These are phyloP conservation scores for Sporormia fimetaria DNA, from an alignment of 495 filamentous ascomycete species.

Conservation along the genomic window DNA sequence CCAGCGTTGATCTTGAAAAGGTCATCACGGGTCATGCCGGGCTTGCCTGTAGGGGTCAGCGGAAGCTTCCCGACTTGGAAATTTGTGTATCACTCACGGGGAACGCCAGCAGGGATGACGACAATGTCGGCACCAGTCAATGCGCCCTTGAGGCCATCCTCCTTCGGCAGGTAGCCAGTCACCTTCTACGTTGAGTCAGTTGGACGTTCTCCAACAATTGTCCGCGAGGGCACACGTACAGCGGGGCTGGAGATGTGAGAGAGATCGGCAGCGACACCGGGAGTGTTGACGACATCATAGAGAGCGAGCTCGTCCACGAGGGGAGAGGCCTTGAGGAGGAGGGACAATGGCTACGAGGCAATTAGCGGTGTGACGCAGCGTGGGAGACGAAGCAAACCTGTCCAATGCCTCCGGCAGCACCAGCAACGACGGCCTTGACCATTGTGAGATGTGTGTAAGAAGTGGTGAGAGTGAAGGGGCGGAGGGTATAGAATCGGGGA, in stretches of 20 bases:
- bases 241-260: conserved; percentile 93
- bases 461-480: neutral
- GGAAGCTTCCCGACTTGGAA: neutral
- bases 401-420: conserved; percentile 95
- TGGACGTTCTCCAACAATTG: neutral
- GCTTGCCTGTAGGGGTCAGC: conserved; percentile 58
- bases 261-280: conserved; percentile 87
- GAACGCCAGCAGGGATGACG: conserved; percentile 95
- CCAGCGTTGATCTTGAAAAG: conserved; percentile 98
- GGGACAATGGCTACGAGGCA: conserved; percentile 71
- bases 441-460: conserved; percentile 14
- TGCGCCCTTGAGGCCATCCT: conserved; percentile 79
- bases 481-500: neutral
- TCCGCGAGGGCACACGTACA: conserved; percentile 42
- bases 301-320: conserved; percentile 83
- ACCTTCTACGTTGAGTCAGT: conserved; percentile 53
- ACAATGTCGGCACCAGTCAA: conserved; percentile 88
- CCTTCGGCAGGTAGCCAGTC: conserved; percentile 74
- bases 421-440: conserved; percentile 64
- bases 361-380: conserved; percentile 25
- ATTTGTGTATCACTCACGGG: no score
- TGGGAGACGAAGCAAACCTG: conserved; percentile 48
- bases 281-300: conserved; percentile 98
- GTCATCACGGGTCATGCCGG: conserved; percentile 97
- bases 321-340: conserved; percentile 79